phyloP scores from a whole-genome alignment of 371 early-diverging fungal species.

The Furculomyces boomerangus region DNA sequence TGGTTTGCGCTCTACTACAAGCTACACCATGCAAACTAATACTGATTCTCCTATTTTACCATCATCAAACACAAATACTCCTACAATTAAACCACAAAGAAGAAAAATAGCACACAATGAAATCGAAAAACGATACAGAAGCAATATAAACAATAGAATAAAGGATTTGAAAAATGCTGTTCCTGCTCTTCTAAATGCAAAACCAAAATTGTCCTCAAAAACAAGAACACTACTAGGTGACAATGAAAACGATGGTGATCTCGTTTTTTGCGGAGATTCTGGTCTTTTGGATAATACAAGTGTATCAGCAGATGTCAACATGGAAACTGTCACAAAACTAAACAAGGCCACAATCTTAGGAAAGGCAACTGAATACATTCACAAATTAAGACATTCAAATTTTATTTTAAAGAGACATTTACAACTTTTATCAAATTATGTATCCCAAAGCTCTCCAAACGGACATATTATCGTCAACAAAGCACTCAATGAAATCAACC shows the following conservation, averaged over 20 bases:
- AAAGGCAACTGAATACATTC: slow-evolving; percentile 77
- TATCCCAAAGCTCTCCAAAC: too few species aligned
- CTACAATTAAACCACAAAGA: slow-evolving; percentile 24
- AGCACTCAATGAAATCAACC: too few species aligned
- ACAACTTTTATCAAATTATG: neutral
- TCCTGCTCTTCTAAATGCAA: slow-evolving; percentile 43
- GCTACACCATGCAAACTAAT: too few species aligned
- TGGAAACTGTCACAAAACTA: slow-evolving; percentile 47
- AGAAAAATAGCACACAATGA: slow-evolving; percentile 87
- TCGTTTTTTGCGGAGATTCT: slow-evolving; percentile 31
- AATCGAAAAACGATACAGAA: slow-evolving; percentile 84
- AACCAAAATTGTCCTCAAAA: slow-evolving; percentile 4
- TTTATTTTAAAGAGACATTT: slow-evolving; percentile 12
- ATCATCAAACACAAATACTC: too few species aligned
- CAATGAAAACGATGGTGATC: slow-evolving; percentile 23
- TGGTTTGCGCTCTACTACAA: too few species aligned
- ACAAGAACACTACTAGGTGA: slow-evolving; percentile 24
- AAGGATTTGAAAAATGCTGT: slow-evolving; percentile 63
- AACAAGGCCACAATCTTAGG: slow-evolving; percentile 82
- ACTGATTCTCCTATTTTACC: too few species aligned
- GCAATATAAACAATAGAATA: slow-evolving; percentile 87
- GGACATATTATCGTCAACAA: too few species aligned
- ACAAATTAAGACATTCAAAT: slow-evolving; percentile 39
- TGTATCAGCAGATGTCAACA: slow-evolving; percentile 11
- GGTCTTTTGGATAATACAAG: neutral